Conservation (phyloP, 2,329 filamentous ascomycete genomes). For the Colletotrichum melonis region DNA sequence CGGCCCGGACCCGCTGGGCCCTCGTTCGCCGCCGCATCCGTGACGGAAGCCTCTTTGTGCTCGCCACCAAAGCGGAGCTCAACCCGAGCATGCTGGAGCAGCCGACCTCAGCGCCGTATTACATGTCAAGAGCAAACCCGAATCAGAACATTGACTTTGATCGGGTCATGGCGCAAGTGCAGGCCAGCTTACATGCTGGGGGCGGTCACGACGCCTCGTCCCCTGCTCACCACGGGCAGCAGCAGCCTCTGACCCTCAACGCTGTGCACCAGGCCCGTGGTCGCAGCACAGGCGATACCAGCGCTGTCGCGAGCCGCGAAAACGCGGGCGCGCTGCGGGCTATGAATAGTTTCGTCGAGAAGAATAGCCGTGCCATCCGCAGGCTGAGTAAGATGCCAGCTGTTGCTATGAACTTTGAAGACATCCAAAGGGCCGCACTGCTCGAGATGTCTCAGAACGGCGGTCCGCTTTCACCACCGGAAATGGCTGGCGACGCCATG, state of each 20-base stretch:
- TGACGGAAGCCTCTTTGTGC: conserved; percentile 63
- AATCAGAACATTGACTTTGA: conserved; percentile 57
- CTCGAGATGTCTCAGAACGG: conserved; percentile 35
- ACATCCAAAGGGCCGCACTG: conserved; percentile 41
- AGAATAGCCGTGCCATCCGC: conserved; percentile 55
- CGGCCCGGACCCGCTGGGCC: conserved; percentile 63
- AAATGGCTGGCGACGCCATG: conserved; percentile 7
- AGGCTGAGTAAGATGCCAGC: conserved; percentile 54
- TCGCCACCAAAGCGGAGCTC: conserved; percentile 53
- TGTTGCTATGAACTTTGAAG: conserved; percentile 44
- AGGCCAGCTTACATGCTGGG: conserved; percentile 45
- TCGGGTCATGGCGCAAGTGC: conserved; percentile 55
- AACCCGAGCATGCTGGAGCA: conserved; percentile 41
- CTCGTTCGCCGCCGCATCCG: conserved; percentile 59
- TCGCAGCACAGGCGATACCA: conserved; percentile 47
- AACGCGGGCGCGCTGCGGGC: conserved; percentile 54
- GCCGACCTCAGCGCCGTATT: conserved; percentile 42
- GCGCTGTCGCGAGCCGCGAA: conserved; percentile 53
- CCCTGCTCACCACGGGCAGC: conserved; percentile 24
- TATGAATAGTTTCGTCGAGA: conserved; percentile 58
- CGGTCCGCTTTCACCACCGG: conserved; percentile 11
- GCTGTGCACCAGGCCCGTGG: conserved; percentile 54
- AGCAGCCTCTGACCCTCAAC: conserved; percentile 48
- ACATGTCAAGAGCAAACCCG: conserved; percentile 39
- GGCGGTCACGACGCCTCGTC: conserved; percentile 35